phyloP scores from a whole-genome alignment of 441 rosid species.

The Lepidium campestre region DNA sequence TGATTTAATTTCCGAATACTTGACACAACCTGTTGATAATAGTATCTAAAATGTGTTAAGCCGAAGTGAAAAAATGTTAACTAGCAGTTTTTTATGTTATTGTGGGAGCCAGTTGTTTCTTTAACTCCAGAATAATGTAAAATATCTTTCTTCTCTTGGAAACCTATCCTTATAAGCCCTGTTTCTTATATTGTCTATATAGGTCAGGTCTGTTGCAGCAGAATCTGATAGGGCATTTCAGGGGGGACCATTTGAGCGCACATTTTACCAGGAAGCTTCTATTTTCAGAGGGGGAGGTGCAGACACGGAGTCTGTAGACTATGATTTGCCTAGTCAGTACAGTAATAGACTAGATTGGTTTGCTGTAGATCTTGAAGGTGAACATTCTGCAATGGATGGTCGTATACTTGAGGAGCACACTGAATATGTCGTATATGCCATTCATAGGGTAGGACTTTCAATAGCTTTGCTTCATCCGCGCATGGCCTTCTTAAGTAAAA shows the following conservation, averaged over 20 bases:
- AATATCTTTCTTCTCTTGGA: background rate
- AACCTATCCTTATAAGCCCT: background rate
- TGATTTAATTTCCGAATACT: background rate
- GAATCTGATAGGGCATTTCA: slow-evolving; percentile 93
- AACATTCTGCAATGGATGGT: slow-evolving; percentile 99
- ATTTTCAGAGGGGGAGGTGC: slow-evolving; percentile 45
- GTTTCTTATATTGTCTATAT: slow-evolving; percentile 9
- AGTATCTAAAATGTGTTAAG: background rate
- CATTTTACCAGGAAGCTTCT: slow-evolving; percentile 71
- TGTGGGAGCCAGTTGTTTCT: slow-evolving; percentile 4
- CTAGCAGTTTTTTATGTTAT: background rate
- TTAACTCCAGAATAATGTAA: background rate
- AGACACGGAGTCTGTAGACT: slow-evolving; percentile 34
- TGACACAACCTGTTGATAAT: no score
- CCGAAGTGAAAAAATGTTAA: background rate
- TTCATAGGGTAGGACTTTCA: slow-evolving; percentile 68
- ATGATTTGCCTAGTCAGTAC: slow-evolving; percentile 61
- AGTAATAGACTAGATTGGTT: slow-evolving; percentile 79
- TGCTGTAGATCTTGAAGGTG: slow-evolving; percentile 99
- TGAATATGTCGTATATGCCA: slow-evolving; percentile 95
- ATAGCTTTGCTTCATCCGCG: slow-evolving; percentile 16
- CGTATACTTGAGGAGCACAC: slow-evolving; percentile 93
- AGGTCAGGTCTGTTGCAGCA: slow-evolving; percentile 96
- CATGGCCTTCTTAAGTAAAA: background rate
- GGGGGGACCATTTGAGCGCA: slow-evolving; percentile 74